Evolutionary conservation across 441 rosid genomes (phyloP), one percentile per base, ranked within the genome.

Genomic region (Raphanus hybrid): DNA sequence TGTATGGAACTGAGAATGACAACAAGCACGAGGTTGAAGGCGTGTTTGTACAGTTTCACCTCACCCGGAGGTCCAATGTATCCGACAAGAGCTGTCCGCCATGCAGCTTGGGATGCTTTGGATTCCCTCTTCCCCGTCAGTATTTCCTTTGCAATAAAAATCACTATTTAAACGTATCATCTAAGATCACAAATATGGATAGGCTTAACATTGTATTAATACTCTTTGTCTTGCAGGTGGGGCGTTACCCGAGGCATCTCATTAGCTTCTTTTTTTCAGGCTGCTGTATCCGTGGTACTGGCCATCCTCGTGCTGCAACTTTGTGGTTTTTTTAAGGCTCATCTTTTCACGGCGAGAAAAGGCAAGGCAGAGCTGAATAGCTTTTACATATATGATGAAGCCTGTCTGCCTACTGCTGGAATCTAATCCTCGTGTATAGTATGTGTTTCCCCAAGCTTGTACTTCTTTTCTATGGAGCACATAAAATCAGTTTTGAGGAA

Each of bases 31-130:
- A 89, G 99, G 83, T 73, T 93, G 70, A 96, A 93, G 84, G 89
- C 98, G 8, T 92, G 98, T 76, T 81, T 96, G 67, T 96, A 93
- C 71, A 96, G 98, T 85, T 96, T 96, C 75, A 92, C 97, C 27
- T 92, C 98, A 57, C 99, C 99, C 0, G 98, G 99, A 15, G 99
- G 98, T 65, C 99, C 97, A 55, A 92, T 96, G 97, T 93, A 93
- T 80, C 99, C 99, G 8, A 93, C 99, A 18, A 92, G 99, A 87
- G 94, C 86, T 73, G 99, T 96, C 72, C 98, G 98, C 35, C 99
- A 93, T 91, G 98, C 99, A 45, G 97, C 97, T 26, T 96, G 99
- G 99, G 97, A 89, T 75, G 85, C 98, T 59, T 85, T 96, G 67
- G 97, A 96, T 85, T 86, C 85, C 14, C 97, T 96, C 75, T 96